These are phyloP conservation scores for Tylopilus balloui DNA, from an alignment of 768 basidiomycete genomes.

Conservation along the genomic window DNA sequence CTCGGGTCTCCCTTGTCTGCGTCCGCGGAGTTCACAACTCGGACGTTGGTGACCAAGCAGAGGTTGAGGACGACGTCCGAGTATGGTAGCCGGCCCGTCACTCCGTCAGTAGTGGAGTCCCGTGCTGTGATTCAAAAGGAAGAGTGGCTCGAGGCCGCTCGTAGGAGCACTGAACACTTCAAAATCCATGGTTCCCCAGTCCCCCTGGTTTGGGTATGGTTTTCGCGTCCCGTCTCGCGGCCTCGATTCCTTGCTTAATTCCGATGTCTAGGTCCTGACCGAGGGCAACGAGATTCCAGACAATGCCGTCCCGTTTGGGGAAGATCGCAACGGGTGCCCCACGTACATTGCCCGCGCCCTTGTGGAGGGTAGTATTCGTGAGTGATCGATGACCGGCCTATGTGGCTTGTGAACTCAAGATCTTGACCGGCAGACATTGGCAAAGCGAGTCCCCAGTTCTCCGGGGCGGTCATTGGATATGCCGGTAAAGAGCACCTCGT, in stretches of 20 bases:
- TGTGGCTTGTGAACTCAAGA: background rate
- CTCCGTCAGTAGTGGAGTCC: slow-evolving; percentile 9
- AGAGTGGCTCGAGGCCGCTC: slow-evolving; percentile 28
- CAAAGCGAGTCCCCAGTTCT: slow-evolving; percentile 30
- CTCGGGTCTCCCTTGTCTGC: slow-evolving; percentile 10
- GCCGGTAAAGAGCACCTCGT: slow-evolving; percentile 34
- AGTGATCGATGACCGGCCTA: slow-evolving; percentile 1
- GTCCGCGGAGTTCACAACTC: slow-evolving; percentile 6
- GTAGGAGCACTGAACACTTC: slow-evolving; percentile 29
- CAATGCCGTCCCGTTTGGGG: slow-evolving; percentile 32
- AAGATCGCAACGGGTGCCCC: slow-evolving; percentile 28
- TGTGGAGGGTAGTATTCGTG: slow-evolving; percentile 29
- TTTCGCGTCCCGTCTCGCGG: background rate
- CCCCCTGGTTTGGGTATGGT: slow-evolving; percentile 31
- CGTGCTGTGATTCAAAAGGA: slow-evolving; percentile 22
- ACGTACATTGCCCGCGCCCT: slow-evolving; percentile 31
- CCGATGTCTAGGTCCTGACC: slow-evolving; percentile 20
- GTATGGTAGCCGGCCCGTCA: slow-evolving; percentile 16
- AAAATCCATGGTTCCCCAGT: slow-evolving; percentile 26
- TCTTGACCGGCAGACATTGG: slow-evolving; percentile 28
- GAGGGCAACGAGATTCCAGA: slow-evolving; percentile 32
- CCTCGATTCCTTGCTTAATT: background rate
- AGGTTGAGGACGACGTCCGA: slow-evolving; percentile 18
- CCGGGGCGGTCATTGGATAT: slow-evolving; percentile 31
- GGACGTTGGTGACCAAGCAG: slow-evolving; percentile 4